Conservation (phyloP, 2,329 filamentous ascomycete genomes). For the Trichoderma afroharzianum region DNA sequence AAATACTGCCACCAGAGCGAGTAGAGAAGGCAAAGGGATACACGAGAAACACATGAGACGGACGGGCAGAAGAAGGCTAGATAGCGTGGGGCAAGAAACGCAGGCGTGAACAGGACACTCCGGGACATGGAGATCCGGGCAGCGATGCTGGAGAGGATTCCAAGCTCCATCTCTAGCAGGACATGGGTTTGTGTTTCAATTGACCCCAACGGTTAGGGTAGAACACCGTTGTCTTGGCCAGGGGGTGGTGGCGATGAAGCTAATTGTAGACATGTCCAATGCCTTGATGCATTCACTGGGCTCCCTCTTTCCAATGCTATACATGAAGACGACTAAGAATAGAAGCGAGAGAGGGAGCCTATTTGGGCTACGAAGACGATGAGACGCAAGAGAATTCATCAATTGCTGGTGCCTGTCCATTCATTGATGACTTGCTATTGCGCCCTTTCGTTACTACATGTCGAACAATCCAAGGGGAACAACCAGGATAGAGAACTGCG, state of each 20-base stretch:
- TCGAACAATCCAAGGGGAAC: not conserved
- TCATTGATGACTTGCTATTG: not conserved
- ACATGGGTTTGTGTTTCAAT: slow-evolving; percentile 11
- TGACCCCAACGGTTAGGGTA: slow-evolving; percentile 1
- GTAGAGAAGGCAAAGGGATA: not conserved
- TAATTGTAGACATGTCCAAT: not conserved
- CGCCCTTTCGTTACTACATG: not conserved
- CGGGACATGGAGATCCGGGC: slow-evolving; percentile 9
- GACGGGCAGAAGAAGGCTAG: not conserved
- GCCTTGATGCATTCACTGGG: not conserved
- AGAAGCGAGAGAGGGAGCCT: not conserved
- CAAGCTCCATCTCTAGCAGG: not conserved
- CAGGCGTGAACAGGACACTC: not conserved
- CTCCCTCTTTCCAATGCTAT: not conserved
- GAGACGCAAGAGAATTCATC: not conserved
- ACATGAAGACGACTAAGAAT: not conserved
- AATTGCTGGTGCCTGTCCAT: not conserved
- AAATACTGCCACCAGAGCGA: slow-evolving; percentile 12
- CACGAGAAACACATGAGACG: not conserved
- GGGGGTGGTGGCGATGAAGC: not conserved
- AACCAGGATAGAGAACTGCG: not conserved
- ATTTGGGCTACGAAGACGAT: not conserved
- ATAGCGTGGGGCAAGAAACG: slow-evolving; percentile 2
- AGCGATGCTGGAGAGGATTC: not conserved
- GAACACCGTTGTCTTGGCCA: slow-evolving; percentile 9